Base-by-base conservation (phyloP, 805 yeast genomes). In the Metschnikowia matae region DNA sequence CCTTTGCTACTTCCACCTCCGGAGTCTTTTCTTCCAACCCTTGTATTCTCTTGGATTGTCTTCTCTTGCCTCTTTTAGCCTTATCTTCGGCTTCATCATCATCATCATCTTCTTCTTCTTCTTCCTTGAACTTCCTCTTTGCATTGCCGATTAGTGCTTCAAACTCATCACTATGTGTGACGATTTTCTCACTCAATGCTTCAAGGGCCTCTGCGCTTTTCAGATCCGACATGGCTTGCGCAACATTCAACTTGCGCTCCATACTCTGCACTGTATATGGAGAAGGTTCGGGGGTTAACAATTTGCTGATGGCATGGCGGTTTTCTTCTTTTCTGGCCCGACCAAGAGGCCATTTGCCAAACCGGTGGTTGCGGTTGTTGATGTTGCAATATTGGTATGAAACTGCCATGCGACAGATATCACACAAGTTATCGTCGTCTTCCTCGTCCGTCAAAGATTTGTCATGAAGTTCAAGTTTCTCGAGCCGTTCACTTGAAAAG, bases 301-400 rank as follows among this genome's bases (percentile, higher is more conserved):
- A 55, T 48, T 66, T 68, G 40, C 52, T 56, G 20, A 65, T 62
- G 15, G 45, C 31, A 10, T 54, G 17, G 1, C 40, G 41, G 7
- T 37, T 34, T 2, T 23, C 26, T 14, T 36, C 44, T 31, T 37
- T 36, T 32, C 47, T 54, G n/a, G 52, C 45, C 17, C 59, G 46
- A 5, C 58, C 59, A n/a, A 43, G 44, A 40, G 49, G 51, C 60
- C 60, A 55, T 36, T 37, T 50, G 2, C 61, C 61, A 40, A 62
- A 62, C 5, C 60, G 48, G 36, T 59, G 63, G 31, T 35, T 48
- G 20, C 49, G 46, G 48, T 62, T 62, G 55, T 67, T 72, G 38
- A 77, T 61, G 37, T 72, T 69, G 51, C 78, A 64, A 70, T 80
- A 80, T 50, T 73, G 74, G 58, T 75, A 77, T 17, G 77, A 71